phyloP scores from a whole-genome alignment of 768 basidiomycete species.

The Daedaleopsis sinensis region DNA sequence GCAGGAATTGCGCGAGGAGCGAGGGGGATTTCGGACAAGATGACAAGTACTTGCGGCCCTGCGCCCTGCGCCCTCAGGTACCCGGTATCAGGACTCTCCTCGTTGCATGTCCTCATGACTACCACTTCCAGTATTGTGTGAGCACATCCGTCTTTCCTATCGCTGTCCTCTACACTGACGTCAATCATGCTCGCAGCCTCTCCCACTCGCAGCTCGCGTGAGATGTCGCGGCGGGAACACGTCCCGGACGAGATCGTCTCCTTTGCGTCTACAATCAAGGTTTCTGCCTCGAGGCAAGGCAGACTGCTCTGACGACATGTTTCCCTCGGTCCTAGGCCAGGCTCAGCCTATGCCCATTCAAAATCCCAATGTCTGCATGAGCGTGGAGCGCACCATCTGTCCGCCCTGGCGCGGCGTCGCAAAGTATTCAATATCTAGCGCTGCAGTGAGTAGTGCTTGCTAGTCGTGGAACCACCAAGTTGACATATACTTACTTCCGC shows the following conservation, averaged over 20 bases:
- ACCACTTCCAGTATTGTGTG: too few relatives aligned
- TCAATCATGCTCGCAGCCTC: too few relatives aligned
- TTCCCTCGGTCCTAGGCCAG: not conserved
- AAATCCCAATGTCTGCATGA: not conserved
- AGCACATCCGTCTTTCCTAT: too few relatives aligned
- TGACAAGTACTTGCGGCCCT: too few relatives aligned
- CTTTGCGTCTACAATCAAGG: too few relatives aligned
- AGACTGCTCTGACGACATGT: not conserved
- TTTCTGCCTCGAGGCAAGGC: not conserved
- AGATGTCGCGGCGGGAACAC: too few relatives aligned
- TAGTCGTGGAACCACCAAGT: not conserved
- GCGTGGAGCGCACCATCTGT: not conserved
- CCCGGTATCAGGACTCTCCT: not conserved
- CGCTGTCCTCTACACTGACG: too few relatives aligned
- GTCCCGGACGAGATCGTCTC: too few relatives aligned
- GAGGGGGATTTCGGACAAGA: too few relatives aligned
- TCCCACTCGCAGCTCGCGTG: too few relatives aligned
- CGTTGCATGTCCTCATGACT: not conserved
- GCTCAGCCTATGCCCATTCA: not conserved
- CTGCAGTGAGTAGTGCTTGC: not conserved
- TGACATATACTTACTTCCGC: not conserved
- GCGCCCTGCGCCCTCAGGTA: too few relatives aligned
- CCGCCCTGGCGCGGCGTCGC: not conserved
- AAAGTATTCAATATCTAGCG: not conserved
- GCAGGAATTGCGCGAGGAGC: too few relatives aligned